Evolutionary conservation across 2,329 filamentous ascomycete genomes (phyloP).

Genomic region (Pseudopithomyces maydicus): DNA sequence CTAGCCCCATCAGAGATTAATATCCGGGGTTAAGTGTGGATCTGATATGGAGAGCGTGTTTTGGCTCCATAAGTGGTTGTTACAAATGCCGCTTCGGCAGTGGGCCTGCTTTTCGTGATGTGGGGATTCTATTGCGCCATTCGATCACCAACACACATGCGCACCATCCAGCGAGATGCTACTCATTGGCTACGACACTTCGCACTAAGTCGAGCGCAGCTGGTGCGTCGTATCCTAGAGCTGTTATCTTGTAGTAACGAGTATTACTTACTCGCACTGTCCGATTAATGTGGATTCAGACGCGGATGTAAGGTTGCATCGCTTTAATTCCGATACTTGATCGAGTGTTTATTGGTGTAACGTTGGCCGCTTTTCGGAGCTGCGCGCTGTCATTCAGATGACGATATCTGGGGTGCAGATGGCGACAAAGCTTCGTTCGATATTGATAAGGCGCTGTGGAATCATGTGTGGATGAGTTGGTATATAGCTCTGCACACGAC

Average conservation of each 20-base stretch:
- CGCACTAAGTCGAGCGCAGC: background rate
- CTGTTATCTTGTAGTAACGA: background rate
- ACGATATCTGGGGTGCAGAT: conserved; percentile 12
- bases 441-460: conserved; percentile 12
- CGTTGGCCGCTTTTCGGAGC: background rate
- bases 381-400: background rate
- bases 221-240: background rate
- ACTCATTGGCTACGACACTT: no score
- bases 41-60: background rate
- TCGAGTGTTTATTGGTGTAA: background rate
- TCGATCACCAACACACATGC: conserved; percentile 12
- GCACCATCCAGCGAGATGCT: no score
- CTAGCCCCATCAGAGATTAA: no score
- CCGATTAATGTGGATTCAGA: background rate
- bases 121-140: conserved; percentile 29
- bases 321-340: background rate
- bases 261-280: background rate
- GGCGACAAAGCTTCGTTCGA: conserved; percentile 22
- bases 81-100: background rate
- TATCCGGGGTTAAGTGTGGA: no score
- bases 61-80: background rate
- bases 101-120: conserved; percentile 19
- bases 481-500: background rate
- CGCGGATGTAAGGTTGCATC: background rate
- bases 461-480: background rate